These are phyloP conservation scores for Candida endomychidarum DNA, from an alignment of 805 yeast species.

Conservation along the genomic window DNA sequence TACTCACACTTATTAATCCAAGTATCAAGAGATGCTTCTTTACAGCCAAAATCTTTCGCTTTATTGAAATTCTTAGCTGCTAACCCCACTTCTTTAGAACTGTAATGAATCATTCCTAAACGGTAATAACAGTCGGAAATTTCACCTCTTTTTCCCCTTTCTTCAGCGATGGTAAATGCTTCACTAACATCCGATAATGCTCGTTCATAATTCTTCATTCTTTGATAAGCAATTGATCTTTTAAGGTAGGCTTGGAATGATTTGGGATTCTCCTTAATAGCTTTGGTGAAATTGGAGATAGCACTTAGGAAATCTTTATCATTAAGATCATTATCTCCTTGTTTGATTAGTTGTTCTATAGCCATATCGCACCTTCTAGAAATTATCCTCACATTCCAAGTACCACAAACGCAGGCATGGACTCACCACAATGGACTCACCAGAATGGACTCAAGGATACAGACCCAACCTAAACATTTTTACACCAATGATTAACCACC, in stretches of 20 bases:
- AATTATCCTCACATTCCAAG: no score
- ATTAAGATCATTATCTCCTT: conserved; percentile 32
- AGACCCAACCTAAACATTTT: no score
- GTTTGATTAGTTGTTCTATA: conserved; percentile 33
- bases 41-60: conserved; percentile 43
- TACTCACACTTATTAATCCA: conserved; percentile 40
- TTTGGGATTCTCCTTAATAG: conserved; percentile 42
- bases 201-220: conserved; percentile 45
- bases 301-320: conserved; percentile 46
- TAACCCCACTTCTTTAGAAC: conserved; percentile 37
- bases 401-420: no score
- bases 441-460: no score
- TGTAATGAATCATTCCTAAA: conserved; percentile 46
- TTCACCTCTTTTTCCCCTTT: conserved; percentile 45
- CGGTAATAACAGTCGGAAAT: conserved; percentile 51
- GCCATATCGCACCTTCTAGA: no score
- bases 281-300: conserved; percentile 34
- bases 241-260: conserved; percentile 50
- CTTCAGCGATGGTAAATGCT: conserved; percentile 47
- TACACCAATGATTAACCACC: no score
- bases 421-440: no score
- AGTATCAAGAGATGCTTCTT: conserved; percentile 47
- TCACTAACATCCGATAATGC: conserved; percentile 47
- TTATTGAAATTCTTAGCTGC: conserved; percentile 44
- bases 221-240: conserved; percentile 50